Evolutionary conservation across 345 rosid genomes (phyloP), one percentile per base, ranked within the genome.

Genomic region (Brassica napus): DNA sequence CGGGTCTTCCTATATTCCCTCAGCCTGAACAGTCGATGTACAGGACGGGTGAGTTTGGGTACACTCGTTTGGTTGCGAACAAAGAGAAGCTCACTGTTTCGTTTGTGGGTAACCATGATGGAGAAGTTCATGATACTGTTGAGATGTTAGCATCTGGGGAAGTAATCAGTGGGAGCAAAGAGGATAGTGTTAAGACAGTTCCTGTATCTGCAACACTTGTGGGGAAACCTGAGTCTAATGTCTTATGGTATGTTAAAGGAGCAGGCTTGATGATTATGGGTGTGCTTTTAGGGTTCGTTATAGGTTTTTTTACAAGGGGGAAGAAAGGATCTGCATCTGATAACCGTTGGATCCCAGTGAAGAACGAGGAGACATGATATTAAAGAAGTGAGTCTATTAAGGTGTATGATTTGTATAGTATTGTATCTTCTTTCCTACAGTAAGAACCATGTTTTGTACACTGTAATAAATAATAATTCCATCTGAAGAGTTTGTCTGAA

Each of bases 31-130:
- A 84, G 16, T 94, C 98, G 15, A 72, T 94, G 91, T 94, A 88
- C 74, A 89, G 97, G 0, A 87, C 91, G 0, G 98, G 95, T 35
- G 97, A 94, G 85, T 94, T 94, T 54, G 98, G 97, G 12, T 92
- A 94, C 84, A 92, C 95, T 11, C 91, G 92, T 80, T 64, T 94
- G 74, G 79, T 88, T 34, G 98, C 98, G 71, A 87, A 92, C 24
- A 91, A 78, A 78, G 92, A 92, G 71, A 94, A 89, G 82, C 95
- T 92, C 28, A 85, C 84, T n/a, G 83, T 92, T 79, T 86, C 94
- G 3, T 94, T 87, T 70, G 88, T 92, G 4, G 97, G 98, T 68
- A 92, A 92, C 84, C 97, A 92, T 8, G 98, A 92, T 5, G 97
- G 97, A 0, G 84, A 87, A 81, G 92, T 92, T 75, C 98, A 94